phyloP scores from a whole-genome alignment of 352 stramenopile genomes.

The Elongisporangium anandrum region DNA sequence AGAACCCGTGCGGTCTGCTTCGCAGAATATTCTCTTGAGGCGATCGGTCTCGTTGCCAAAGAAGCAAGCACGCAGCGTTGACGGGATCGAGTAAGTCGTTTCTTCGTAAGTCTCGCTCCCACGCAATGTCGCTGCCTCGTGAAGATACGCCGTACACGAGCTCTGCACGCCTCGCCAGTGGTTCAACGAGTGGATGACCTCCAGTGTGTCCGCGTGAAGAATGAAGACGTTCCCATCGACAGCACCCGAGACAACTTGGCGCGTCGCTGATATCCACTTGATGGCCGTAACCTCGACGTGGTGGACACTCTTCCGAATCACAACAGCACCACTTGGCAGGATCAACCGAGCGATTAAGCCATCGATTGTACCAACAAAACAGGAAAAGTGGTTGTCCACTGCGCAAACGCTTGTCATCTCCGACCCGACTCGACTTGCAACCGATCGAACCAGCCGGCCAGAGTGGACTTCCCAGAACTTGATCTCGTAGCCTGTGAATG shows the following conservation, averaged over 20 bases:
- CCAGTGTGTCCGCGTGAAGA: conserved; percentile 21
- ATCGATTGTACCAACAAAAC: conserved; percentile 33
- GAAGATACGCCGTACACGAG: conserved; percentile 19
- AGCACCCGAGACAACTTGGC: conserved; percentile 22
- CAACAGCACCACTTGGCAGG: conserved; percentile 22
- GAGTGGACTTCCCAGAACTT: conserved; percentile 21
- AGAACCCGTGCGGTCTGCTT: conserved; percentile 3
- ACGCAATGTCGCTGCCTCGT: conserved; percentile 4
- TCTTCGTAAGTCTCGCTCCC: neutral
- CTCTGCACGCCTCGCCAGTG: conserved; percentile 36
- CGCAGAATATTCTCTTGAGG: conserved; percentile 21
- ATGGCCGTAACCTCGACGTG: conserved; percentile 15
- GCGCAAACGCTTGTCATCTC: conserved; percentile 28
- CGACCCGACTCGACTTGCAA: conserved; percentile 11
- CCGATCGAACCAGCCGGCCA: conserved; percentile 15
- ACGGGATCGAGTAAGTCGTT: conserved; percentile 23
- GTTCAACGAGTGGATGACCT: conserved; percentile 28
- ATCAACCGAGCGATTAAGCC: conserved; percentile 32
- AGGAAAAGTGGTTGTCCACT: conserved; percentile 36
- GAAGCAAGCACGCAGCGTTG: conserved; percentile 22
- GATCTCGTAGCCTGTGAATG: conserved; percentile 23
- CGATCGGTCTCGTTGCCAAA: conserved; percentile 30
- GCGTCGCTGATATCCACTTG: conserved; percentile 10
- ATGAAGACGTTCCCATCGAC: conserved; percentile 33
- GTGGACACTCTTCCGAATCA: conserved; percentile 26